phyloP scores from a whole-genome alignment of 2,329 filamentous ascomycete species.

The Hawksworthiomyces lignivorus region DNA sequence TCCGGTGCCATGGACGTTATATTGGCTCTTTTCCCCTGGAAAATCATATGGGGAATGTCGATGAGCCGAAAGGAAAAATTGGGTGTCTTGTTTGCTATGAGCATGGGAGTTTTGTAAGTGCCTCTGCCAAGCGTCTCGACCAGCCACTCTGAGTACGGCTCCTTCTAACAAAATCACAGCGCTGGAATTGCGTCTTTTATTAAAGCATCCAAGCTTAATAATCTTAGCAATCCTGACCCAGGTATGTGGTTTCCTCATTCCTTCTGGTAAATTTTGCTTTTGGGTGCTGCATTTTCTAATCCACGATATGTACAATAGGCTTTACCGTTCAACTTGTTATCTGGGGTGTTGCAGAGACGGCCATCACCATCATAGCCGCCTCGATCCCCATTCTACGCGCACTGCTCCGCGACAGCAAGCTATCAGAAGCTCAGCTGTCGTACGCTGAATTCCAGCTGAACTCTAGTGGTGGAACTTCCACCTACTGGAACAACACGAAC shows the following conservation, averaged over 20 bases:
- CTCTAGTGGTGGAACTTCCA: slow-evolving; percentile 1
- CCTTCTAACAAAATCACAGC: no score
- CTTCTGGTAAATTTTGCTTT: no score
- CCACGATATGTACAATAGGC: no score
- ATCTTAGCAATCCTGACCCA: slow-evolving; percentile 3
- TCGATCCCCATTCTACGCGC: slow-evolving; percentile 14
- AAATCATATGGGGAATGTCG: slow-evolving; percentile 30
- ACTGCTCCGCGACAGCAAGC: slow-evolving; percentile 14
- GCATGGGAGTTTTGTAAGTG: slow-evolving; percentile 34
- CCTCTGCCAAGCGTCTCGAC: neutral
- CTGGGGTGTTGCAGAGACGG: slow-evolving; percentile 10
- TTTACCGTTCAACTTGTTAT: slow-evolving; percentile 10
- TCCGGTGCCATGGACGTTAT: slow-evolving; percentile 31
- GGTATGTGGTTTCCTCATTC: neutral
- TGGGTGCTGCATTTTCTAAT: no score
- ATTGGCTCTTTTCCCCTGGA: slow-evolving; percentile 33
- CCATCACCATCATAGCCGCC: slow-evolving; percentile 14
- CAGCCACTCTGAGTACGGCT: no score
- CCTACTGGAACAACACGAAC: slow-evolving; percentile 3
- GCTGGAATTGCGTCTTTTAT: slow-evolving; percentile 6
- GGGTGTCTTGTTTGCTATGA: slow-evolving; percentile 34
- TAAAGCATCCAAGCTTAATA: slow-evolving; percentile 4
- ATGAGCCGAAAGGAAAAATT: slow-evolving; percentile 33
- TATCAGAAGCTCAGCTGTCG: slow-evolving; percentile 14
- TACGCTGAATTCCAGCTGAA: slow-evolving; percentile 4